Evolutionary conservation across 345 rosid genomes (phyloP).

Genomic region (Noccaea caerulescens): DNA sequence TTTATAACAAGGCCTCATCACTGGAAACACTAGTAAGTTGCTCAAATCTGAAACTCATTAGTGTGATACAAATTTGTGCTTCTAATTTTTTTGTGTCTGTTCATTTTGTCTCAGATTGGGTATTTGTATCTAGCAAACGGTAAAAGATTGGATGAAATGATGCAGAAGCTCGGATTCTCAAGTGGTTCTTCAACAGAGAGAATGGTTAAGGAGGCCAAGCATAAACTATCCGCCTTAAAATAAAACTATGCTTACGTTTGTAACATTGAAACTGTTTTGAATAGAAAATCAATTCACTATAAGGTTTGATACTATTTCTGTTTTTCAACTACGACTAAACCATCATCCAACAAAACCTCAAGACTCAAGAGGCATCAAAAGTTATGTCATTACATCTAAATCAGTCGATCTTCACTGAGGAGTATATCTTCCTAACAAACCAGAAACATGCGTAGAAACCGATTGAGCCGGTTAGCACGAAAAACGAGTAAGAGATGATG

Average conservation of each 20-base stretch:
- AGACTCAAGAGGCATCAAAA: slow-evolving; percentile 14
- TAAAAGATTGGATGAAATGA: slow-evolving; percentile 76
- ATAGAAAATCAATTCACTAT: slow-evolving; percentile 10
- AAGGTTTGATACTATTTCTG: slow-evolving; percentile 14
- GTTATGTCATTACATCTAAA: background rate
- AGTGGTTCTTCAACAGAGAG: slow-evolving; percentile 55
- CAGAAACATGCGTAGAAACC: slow-evolving; percentile 96
- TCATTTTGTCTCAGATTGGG: slow-evolving; percentile 58
- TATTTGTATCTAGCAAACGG: slow-evolving; percentile 72
- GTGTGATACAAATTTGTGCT: background rate
- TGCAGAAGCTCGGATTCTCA: slow-evolving; percentile 82
- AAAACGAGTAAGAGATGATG: slow-evolving; percentile 80
- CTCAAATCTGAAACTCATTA: background rate
- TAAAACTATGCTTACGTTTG: slow-evolving; percentile 14
- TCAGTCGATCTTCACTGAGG: slow-evolving; percentile 89
- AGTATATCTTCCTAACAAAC: slow-evolving; percentile 91
- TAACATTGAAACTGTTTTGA: slow-evolving; percentile 25
- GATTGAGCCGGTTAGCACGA: slow-evolving; percentile 82
- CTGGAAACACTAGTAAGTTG: slow-evolving; percentile 66
- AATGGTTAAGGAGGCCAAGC: slow-evolving; percentile 50
- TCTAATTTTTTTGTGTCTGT: background rate
- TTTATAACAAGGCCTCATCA: slow-evolving; percentile 75
- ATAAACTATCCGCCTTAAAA: slow-evolving; percentile 41
- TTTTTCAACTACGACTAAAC: slow-evolving; percentile 21
- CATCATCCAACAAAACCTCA: slow-evolving; percentile 15